Evolutionary conservation across 2,329 filamentous ascomycete species (phyloP), one percentile per base, ranked within the genome.

Genomic region (Penicillium sp.): DNA sequence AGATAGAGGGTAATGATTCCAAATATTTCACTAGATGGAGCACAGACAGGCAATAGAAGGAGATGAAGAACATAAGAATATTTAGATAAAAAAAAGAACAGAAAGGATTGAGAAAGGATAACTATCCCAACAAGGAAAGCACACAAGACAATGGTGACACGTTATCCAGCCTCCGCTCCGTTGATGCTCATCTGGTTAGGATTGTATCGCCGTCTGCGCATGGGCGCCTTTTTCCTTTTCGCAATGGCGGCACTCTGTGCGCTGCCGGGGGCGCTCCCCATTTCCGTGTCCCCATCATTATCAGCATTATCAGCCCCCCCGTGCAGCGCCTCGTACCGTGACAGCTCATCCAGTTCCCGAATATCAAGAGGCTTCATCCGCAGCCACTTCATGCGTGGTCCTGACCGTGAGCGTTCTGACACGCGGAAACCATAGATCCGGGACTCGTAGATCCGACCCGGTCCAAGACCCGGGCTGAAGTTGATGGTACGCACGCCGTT

Each of bases 371-470:
- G 93, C 65, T 89, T 85, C 70, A 85, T 83, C 58, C 93, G 82
- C 61, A 98, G 74, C 93, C 93, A 98, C 67, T 90, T 89, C 93
- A 98, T 98, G 53, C 93, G 80, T 10, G 93, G 93, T 0, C 93
- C 93, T 21, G 87, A 89, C 58, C 87, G 82, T 37, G 93, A 88
- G 51, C 90, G 78, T 69, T 97, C 93, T 17, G 87, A 91, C 21
- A 98, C 93, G 54, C 85, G 81, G 75, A 98, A 98, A 26, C 93
- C 93, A 70, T 97, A 98, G 67, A 98, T 97, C 59, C 84, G 86
- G 52, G 93, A 89, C 65, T 96, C 88, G 71, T 97, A 97, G 61
- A 96, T 88, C 67, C 83, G 88, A 51, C 82, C 82, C 43, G 75
- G 75, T 10, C 93, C 93, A 3, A 98, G 77, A 1, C 89, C 88